These are phyloP conservation scores for Caryopteris hybrid DNA, from an alignment of 305 asterid species.

Conservation along the genomic window DNA sequence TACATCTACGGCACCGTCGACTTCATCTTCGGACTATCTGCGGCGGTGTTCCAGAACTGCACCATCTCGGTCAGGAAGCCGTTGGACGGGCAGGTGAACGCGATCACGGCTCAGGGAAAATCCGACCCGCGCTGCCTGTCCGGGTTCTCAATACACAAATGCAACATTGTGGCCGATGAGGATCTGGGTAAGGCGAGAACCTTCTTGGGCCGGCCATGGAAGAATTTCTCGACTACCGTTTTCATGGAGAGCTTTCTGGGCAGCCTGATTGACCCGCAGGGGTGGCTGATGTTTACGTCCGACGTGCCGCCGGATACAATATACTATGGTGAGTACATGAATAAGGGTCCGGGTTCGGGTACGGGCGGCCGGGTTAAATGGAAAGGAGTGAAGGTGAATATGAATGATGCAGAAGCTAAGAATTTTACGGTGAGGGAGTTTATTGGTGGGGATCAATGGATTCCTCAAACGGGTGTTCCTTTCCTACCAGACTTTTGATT, in stretches of 20 bases:
- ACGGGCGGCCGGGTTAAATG: neutral
- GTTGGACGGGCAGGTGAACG: neutral
- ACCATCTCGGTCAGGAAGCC: neutral
- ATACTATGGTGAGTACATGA: neutral
- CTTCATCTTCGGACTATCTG: conserved; percentile 15
- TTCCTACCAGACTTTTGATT: neutral
- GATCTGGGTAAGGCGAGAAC: neutral
- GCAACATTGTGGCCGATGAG: neutral
- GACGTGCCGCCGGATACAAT: neutral
- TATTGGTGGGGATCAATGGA: neutral
- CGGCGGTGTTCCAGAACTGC: conserved; percentile 12
- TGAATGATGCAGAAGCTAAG: neutral
- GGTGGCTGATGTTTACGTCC: neutral
- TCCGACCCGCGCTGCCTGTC: neutral
- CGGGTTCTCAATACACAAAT: neutral
- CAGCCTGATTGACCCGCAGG: neutral
- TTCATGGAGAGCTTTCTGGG: neutral
- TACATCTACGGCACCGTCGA: conserved; percentile 13
- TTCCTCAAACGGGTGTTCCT: neutral
- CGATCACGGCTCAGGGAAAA: conserved; percentile 1
- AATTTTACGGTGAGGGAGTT: neutral
- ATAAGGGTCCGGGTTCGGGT: neutral
- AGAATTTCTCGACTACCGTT: neutral
- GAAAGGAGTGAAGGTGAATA: neutral
- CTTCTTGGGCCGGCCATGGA: conserved; percentile 13